These are phyloP conservation scores for Madurella fahalii DNA, from an alignment of 2,329 filamentous ascomycete species.

Conservation along the genomic window DNA sequence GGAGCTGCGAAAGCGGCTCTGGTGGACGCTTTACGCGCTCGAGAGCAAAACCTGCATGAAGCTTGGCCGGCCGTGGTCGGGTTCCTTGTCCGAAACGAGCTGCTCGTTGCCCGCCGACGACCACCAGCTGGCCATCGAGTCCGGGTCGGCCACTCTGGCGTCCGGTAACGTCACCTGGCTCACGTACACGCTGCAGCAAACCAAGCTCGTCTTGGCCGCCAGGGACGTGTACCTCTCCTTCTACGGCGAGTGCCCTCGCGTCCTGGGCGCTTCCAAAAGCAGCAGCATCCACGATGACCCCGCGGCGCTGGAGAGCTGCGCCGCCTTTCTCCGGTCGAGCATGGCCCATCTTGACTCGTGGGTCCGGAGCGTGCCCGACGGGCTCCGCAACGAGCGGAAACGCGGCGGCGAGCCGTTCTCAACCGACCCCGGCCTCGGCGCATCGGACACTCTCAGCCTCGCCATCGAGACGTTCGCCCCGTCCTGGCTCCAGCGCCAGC, in stretches of 20 bases:
- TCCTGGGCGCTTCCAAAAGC: neutral
- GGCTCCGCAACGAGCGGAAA: constrained; percentile 32
- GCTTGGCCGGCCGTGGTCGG: constrained; percentile 41
- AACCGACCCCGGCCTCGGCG: constrained; percentile 25
- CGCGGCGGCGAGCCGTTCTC: constrained; percentile 32
- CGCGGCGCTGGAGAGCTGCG: constrained; percentile 29
- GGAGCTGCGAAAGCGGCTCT: constrained; percentile 47
- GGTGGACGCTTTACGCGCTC: constrained; percentile 48
- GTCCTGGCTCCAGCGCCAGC: constrained; percentile 40
- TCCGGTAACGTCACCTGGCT: constrained; percentile 37
- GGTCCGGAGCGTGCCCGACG: constrained; percentile 34
- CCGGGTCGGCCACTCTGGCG: constrained; percentile 13
- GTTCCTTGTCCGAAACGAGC: constrained; percentile 32
- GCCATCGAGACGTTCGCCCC: constrained; percentile 36
- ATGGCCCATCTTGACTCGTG: constrained; percentile 31
- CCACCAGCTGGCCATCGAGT: constrained; percentile 26
- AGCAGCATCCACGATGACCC: constrained; percentile 28
- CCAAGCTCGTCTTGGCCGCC: constrained; percentile 33
- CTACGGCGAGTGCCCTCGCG: constrained; percentile 19
- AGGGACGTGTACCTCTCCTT: constrained; percentile 34
- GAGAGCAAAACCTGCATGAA: constrained; percentile 46
- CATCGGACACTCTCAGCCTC: constrained; percentile 20
- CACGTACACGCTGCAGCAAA: constrained; percentile 33
- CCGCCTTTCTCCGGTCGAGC: constrained; percentile 24
- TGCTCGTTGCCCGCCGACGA: constrained; percentile 38